Evolutionary conservation across 257 asterid genomes (phyloP), one percentile per base, ranked within the genome.

Genomic region (Nicotiana obtusifolia): DNA sequence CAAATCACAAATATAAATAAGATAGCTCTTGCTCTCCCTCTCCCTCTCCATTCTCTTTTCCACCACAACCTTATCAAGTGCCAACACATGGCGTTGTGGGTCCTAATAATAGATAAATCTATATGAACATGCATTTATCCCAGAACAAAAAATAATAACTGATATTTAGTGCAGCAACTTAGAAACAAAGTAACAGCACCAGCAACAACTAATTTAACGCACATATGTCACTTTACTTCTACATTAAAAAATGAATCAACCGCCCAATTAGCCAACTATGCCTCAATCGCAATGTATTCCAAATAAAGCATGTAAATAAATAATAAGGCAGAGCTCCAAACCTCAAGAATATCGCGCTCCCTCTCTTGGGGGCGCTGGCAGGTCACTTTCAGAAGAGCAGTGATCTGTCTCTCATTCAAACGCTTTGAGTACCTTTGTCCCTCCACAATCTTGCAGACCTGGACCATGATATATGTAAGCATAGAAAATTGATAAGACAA

Each of bases 371-470:
- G 98, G 14, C 98, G 97, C 89, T 94, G 99, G 90, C 99, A 96
- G 3, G 99, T 96, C 79, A 96, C 99, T 79, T 89, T 94, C 57
- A 96, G 93, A 24, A 96, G 91, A 2, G 94, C 97, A 79, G 99
- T 94, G 56, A 94, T 94, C 89, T 96, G 99, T 28, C 88, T 90
- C 88, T 96, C 99, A 84, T 96, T 96, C 78, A 96, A 86, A 83
- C 98, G 90, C 89, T 94, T 96, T 0, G 99, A 93, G 64, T 96
- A 96, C 67, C 99, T 86, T 87, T 96, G 99, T 65, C 99, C 99
- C 81, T 89, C 97, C 0, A 96, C 99, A 65, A 96, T 93, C 88
- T 94, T 96, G 87, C 98, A 94, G 30, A 96, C 99, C 99, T 95
- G 75, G 28, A 84, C 24, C 24, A 84, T 47, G 56, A 22, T 41